Conservation (phyloP, 768 basidiomycete species). For the Hypholoma fasciculare region DNA sequence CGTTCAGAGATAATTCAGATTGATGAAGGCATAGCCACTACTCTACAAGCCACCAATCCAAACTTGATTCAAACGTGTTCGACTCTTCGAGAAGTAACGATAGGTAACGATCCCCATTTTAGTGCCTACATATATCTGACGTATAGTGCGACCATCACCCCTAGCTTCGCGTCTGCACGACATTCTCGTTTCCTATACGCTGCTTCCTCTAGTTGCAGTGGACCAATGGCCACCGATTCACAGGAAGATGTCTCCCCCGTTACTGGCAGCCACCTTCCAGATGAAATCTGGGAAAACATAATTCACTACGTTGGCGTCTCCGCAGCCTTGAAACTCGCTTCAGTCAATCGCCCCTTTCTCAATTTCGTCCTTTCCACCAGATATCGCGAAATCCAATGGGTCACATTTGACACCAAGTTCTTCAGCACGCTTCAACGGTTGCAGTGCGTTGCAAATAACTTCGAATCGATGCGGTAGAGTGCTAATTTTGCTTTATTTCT, state of each 20-base stretch:
- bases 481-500: slow-evolving; percentile 3
- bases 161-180: too few species aligned
- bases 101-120: too few species aligned
- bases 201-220: too few species aligned
- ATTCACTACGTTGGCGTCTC: slow-evolving; percentile 16
- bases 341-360: slow-evolving; percentile 34
- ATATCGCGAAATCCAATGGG: slow-evolving; percentile 33
- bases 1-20: too few species aligned
- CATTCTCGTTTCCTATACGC: too few species aligned
- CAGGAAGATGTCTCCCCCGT: not conserved
- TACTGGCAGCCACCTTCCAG: slow-evolving; percentile 26
- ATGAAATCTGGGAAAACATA: slow-evolving; percentile 34
- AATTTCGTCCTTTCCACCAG: slow-evolving; percentile 26
- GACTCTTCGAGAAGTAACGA: too few species aligned
- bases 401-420: slow-evolving; percentile 27
- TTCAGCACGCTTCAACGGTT: slow-evolving; percentile 22
- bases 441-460: not conserved
- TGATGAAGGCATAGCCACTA: too few species aligned
- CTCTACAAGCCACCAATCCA: too few species aligned
- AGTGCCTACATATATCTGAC: too few species aligned
- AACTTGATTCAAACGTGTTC: too few species aligned
- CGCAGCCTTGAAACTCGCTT: slow-evolving; percentile 19
- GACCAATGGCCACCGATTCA: too few species aligned
- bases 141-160: too few species aligned
- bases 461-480: not conserved